Evolutionary conservation across 257 asterid genomes (phyloP).

Genomic region (Solanum pennellii): DNA sequence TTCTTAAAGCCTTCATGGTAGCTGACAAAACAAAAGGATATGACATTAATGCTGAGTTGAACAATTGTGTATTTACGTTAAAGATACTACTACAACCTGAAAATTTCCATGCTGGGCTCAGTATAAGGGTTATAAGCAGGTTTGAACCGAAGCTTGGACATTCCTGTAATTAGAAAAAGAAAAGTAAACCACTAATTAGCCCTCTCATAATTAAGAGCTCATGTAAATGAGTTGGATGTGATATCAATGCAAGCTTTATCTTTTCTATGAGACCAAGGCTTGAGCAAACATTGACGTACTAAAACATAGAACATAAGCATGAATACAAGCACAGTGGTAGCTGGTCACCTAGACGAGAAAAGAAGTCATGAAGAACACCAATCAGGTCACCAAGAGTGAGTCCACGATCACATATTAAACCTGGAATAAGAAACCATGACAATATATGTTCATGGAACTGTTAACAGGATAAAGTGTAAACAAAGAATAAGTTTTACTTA

Average conservation of each 20-base stretch:
- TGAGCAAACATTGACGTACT: neutral
- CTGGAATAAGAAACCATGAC: constrained; percentile 23
- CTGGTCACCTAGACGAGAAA: constrained; percentile 68
- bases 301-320: neutral
- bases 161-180: constrained; percentile 38
- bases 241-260: neutral
- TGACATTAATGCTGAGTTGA: neutral
- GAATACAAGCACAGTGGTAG: neutral
- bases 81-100: constrained; percentile 45
- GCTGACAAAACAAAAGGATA: constrained; percentile 20
- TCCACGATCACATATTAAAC: constrained; percentile 85
- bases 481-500: neutral
- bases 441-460: neutral
- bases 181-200: neutral
- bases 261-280: neutral
- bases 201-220: neutral
- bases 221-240: neutral
- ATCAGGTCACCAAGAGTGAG: constrained; percentile 91
- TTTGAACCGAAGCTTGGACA: constrained; percentile 89
- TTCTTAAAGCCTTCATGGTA: constrained; percentile 89
- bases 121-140: constrained; percentile 97
- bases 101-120: constrained; percentile 99
- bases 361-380: constrained; percentile 86
- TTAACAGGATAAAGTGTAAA: neutral
- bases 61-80: neutral